Evolutionary conservation across 495 filamentous ascomycete species (phyloP).

Genomic region (Rhypophila decipiens): DNA sequence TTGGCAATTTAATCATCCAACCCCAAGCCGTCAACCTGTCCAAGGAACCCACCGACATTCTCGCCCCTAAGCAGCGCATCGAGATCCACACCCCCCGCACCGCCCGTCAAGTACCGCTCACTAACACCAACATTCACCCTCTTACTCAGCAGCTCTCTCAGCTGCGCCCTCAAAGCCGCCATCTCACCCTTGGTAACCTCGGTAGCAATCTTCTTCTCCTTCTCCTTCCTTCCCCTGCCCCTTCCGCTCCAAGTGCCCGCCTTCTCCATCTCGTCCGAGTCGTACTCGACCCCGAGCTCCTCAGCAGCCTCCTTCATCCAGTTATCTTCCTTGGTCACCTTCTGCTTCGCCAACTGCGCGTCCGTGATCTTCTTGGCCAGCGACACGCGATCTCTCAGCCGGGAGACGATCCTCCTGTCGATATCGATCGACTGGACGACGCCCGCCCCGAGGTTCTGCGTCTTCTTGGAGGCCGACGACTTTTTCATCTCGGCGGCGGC

Average conservation of each 20-base stretch:
- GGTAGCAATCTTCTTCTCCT: conserved; percentile 65
- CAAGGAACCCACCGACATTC: conserved; percentile 42
- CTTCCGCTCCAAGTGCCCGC: conserved; percentile 56
- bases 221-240: conserved; percentile 61
- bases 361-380: conserved; percentile 85
- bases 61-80: conserved; percentile 64
- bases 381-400: conserved; percentile 64
- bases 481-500: conserved; percentile 31
- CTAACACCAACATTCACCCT: conserved; percentile 88
- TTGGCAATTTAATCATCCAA: conserved; percentile 16
- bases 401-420: conserved; percentile 69
- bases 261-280: conserved; percentile 73
- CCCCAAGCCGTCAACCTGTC: conserved; percentile 34
- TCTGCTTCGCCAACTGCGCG: conserved; percentile 75
- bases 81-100: conserved; percentile 61
- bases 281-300: conserved; percentile 89
- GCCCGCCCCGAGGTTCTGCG: conserved; percentile 1
- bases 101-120: conserved; percentile 66
- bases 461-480: conserved; percentile 50
- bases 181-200: conserved; percentile 66
- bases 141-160: conserved; percentile 61
- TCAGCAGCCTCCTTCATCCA: conserved; percentile 82
- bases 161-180: conserved; percentile 51
- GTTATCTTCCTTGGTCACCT: conserved; percentile 71
- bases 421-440: conserved; percentile 63